Evolutionary conservation across 2,329 filamentous ascomycete species (phyloP).

Genomic region (Curvularia verruculosa): DNA sequence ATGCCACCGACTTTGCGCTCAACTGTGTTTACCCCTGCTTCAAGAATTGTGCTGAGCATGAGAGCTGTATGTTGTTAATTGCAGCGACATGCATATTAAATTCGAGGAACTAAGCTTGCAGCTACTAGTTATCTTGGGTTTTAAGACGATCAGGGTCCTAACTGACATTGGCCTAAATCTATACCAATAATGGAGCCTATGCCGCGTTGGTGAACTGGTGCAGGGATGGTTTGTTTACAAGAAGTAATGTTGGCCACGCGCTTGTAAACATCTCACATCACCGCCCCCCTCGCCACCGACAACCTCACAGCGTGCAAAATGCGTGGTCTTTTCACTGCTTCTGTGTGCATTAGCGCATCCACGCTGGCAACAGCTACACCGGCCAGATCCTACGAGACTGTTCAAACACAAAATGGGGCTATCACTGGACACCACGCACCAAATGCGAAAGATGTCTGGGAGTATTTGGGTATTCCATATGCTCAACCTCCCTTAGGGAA

Average conservation of each 20-base stretch:
- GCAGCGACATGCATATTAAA: no score
- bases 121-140: not conserved
- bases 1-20: no score
- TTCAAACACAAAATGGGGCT: not conserved
- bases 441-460: not conserved
- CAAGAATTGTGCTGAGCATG: no score
- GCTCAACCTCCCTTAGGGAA: not conserved
- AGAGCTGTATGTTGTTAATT: no score
- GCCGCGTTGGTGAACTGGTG: not conserved
- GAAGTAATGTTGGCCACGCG: no score
- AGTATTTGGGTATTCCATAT: not conserved
- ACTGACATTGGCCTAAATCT: not conserved
- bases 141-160: not conserved
- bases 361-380: not conserved
- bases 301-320: not conserved
- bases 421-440: not conserved
- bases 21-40: no score
- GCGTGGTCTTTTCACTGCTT: not conserved
- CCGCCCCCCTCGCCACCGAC: not conserved
- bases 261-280: not conserved
- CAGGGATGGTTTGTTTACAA: not conserved
- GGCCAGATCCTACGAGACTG: not conserved
- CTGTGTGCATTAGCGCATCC: not conserved
- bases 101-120: no score
- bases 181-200: not conserved